phyloP scores from a whole-genome alignment of 257 asterid genomes.

The Solanum habrochaites region DNA sequence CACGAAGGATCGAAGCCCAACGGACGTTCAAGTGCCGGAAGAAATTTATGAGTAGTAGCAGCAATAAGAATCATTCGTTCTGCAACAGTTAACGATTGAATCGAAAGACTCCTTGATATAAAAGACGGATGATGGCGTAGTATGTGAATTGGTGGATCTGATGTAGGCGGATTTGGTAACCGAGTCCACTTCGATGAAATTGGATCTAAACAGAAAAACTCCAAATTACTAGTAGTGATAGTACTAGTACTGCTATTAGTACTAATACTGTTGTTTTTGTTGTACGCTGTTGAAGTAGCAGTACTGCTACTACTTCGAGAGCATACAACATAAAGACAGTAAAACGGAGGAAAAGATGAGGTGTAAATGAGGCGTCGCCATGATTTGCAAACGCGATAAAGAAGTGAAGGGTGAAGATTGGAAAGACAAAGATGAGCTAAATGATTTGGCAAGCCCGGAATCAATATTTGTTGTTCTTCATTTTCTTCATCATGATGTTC shows the following conservation, averaged over 20 bases:
- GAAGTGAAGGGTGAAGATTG: conserved; percentile 35
- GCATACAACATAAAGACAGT: conserved; percentile 39
- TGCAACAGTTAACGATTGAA: conserved; percentile 41
- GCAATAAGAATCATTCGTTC: conserved; percentile 31
- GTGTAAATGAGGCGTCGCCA: conserved; percentile 65
- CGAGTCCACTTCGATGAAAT: conserved; percentile 43
- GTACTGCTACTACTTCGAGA: conserved; percentile 1
- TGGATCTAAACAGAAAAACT: conserved; percentile 42
- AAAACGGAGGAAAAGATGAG: conserved; percentile 41
- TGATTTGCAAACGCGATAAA: conserved; percentile 38
- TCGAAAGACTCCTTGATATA: conserved; percentile 50
- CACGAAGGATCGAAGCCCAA: conserved; percentile 41
- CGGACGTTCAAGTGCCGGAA: conserved; percentile 45
- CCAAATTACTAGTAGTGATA: neutral
- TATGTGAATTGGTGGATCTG: conserved; percentile 20
- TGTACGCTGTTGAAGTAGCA: neutral
- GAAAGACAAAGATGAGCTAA: conserved; percentile 47
- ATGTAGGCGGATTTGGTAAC: conserved; percentile 38
- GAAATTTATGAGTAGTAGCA: conserved; percentile 39
- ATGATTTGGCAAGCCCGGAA: conserved; percentile 68
- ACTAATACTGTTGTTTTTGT: neutral
- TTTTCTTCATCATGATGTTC: neutral
- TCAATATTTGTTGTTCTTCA: conserved; percentile 2
- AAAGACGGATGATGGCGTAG: conserved; percentile 51
- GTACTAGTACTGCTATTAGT: neutral